A percentile compares a stretch with the other conserved stretches of the same genome.
These are phyloP conservation scores for Aspergillus avenaceus DNA, from an alignment of 495 filamentous ascomycete species.

Conservation along the genomic window DNA sequence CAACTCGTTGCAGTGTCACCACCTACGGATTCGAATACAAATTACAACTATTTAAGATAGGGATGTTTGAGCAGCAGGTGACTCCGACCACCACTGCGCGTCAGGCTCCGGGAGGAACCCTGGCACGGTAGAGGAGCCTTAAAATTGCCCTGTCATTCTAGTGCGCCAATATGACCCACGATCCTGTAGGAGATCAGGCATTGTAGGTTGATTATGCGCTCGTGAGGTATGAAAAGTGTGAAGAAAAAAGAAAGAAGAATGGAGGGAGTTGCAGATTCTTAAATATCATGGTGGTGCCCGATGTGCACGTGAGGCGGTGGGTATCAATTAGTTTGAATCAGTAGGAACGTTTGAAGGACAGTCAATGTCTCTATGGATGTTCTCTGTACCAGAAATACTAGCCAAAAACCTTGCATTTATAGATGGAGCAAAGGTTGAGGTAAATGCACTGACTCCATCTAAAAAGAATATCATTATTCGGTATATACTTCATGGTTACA, in stretches of 20 bases:
- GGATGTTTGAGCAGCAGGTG: conserved; percentile 40
- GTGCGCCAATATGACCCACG: conserved; percentile 54
- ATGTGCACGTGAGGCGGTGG: conserved; percentile 23
- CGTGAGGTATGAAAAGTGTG: conserved; percentile 42
- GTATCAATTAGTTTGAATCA: not conserved
- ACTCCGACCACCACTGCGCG: conserved; percentile 38
- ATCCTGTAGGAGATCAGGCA: conserved; percentile 40
- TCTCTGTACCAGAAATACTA: too few species aligned
- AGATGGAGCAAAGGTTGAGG: not conserved
- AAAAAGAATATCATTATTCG: not conserved
- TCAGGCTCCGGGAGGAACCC: conserved; percentile 16
- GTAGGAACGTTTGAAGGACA: not conserved
- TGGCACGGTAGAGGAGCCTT: conserved; percentile 32
- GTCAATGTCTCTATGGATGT: not conserved
- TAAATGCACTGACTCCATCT: not conserved
- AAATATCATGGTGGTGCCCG: conserved; percentile 13
- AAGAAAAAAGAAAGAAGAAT: conserved; percentile 23
- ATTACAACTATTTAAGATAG: not conserved
- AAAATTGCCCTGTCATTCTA: conserved; percentile 33
- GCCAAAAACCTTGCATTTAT: too few species aligned
- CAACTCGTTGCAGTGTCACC: too few species aligned
- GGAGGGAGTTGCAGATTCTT: conserved; percentile 11
- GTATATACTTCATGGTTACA: not conserved
- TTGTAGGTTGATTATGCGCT: conserved; percentile 56
- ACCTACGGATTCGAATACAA: too few species aligned